These are phyloP conservation scores for Angophora floribunda DNA, from an alignment of 345 rosid species.

Conservation along the genomic window DNA sequence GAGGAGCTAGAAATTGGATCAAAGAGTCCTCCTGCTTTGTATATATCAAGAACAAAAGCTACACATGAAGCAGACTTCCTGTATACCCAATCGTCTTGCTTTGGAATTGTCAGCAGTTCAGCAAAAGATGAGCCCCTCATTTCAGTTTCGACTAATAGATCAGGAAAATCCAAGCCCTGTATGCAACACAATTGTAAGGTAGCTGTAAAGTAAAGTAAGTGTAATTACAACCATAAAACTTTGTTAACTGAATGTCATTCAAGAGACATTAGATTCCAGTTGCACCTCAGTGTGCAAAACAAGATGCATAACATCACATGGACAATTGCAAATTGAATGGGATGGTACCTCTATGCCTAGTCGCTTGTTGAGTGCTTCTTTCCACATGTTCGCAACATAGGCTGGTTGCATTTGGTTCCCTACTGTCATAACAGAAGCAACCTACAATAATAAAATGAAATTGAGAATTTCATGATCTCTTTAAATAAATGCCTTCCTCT, in stretches of 20 bases:
- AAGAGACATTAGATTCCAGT: no score
- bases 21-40: conserved; percentile 85
- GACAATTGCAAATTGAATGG: not conserved
- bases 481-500: no score
- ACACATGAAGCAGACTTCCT: conserved; percentile 86
- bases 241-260: not conserved
- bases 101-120: conserved; percentile 71
- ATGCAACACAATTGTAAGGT: not conserved
- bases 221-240: not conserved
- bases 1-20: conserved; percentile 53
- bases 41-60: conserved; percentile 83
- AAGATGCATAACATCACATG: not conserved
- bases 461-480: no score
- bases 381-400: conserved; percentile 91
- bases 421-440: conserved; percentile 92
- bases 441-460: conserved; percentile 32
- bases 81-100: conserved; percentile 85
- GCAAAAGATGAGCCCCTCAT: conserved; percentile 10
- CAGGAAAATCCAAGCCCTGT: conserved; percentile 80
- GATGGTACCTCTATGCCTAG: conserved; percentile 76
- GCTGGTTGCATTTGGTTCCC: conserved; percentile 84
- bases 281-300: not conserved
- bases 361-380: conserved; percentile 83
- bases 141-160: conserved; percentile 65
- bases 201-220: not conserved